Conservation (phyloP, 768 basidiomycete species). For the Lactarius indigo region DNA sequence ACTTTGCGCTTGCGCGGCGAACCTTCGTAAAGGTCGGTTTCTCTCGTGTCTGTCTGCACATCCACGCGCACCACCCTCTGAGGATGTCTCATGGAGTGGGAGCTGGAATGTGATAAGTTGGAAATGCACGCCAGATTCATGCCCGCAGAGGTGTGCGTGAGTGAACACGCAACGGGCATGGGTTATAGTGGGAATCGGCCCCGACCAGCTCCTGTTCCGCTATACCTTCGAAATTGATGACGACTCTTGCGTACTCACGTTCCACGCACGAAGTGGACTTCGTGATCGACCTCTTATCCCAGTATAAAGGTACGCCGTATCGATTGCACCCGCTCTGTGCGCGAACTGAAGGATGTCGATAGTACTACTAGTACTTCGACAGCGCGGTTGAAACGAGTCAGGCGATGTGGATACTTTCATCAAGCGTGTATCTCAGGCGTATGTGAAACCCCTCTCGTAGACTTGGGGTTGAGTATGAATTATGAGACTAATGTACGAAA, state of each 20-base stretch:
- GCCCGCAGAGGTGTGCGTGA: constrained; percentile 51
- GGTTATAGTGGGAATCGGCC: constrained; percentile 73
- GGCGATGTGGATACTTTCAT: constrained; percentile 72
- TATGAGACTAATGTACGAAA: too few species aligned
- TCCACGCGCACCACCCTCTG: background rate
- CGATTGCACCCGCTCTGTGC: background rate
- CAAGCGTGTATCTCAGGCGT: constrained; percentile 56
- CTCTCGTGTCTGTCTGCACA: too few species aligned
- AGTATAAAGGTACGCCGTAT: constrained; percentile 15
- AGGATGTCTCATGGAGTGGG: constrained; percentile 48
- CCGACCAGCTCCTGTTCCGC: constrained; percentile 66
- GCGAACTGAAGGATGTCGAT: background rate
- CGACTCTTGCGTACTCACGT: constrained; percentile 4
- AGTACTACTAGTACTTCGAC: constrained; percentile 86
- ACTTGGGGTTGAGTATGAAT: too few species aligned
- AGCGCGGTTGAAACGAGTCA: constrained; percentile 65
- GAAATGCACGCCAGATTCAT: constrained; percentile 49
- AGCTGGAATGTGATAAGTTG: constrained; percentile 58
- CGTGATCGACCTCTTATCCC: constrained; percentile 22
- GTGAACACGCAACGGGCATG: constrained; percentile 46
- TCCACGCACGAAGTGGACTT: constrained; percentile 21
- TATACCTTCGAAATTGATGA: constrained; percentile 39
- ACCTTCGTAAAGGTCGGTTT: constrained; percentile 59
- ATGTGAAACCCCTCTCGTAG: constrained; percentile 33
- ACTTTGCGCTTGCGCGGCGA: constrained; percentile 56